These are phyloP conservation scores for Paramyrothecium sp. DNA, from an alignment of 2,329 filamentous ascomycete genomes.

Conservation along the genomic window DNA sequence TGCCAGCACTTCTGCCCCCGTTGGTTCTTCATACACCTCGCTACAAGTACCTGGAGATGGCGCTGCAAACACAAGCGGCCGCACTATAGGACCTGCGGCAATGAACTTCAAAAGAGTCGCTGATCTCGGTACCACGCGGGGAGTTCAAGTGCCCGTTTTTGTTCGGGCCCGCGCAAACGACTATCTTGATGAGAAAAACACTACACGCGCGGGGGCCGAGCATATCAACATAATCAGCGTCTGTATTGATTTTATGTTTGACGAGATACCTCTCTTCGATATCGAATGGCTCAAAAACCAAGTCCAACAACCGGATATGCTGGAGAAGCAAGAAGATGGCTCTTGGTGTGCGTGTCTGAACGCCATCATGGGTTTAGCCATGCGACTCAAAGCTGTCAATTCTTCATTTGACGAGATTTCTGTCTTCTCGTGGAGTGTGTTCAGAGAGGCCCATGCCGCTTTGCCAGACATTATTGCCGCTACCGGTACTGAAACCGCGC, in stretches of 20 bases:
- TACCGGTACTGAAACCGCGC: neutral
- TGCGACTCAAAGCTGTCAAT: neutral
- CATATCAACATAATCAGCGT: neutral
- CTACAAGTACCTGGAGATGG: neutral
- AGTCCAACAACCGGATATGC: neutral
- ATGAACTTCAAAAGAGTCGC: neutral
- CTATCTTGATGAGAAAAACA: too few species aligned
- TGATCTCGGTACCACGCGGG: neutral
- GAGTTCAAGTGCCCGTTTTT: too few species aligned
- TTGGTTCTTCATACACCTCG: too few species aligned
- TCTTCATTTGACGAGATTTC: neutral
- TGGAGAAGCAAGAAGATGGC: neutral
- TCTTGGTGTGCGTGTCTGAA: neutral
- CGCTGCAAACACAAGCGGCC: neutral
- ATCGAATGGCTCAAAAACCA: neutral
- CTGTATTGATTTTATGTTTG: neutral
- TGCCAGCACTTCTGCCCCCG: too few species aligned
- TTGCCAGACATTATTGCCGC: neutral
- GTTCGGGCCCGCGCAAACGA: too few species aligned
- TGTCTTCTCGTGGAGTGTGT: neutral
- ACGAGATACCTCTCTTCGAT: neutral
- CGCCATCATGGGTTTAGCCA: neutral
- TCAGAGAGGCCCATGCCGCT: neutral
- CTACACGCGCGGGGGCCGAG: too few species aligned
- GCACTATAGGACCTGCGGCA: neutral